phyloP scores from a whole-genome alignment of 139 green algal genomes.

The Ostreobium quekettii region DNA sequence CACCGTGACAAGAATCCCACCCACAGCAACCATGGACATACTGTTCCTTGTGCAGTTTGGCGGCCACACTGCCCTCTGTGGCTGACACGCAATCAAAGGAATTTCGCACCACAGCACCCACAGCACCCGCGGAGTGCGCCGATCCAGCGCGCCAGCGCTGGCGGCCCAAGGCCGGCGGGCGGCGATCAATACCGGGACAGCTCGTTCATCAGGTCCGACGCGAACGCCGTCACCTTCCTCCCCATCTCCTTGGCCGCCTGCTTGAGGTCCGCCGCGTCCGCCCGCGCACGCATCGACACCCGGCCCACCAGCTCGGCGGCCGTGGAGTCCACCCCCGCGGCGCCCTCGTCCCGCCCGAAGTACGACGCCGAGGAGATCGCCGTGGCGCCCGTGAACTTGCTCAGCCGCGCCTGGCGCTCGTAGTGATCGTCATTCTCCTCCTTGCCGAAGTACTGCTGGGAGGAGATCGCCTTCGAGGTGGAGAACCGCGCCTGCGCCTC shows the following conservation, averaged over 20 bases:
- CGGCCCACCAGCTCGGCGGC: constrained; percentile 4
- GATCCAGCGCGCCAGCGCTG: too few species aligned
- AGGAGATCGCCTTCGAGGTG: constrained; percentile 14
- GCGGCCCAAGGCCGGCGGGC: too few species aligned
- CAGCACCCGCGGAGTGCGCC: too few species aligned
- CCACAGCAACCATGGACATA: too few species aligned
- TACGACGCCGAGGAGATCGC: constrained; percentile 18
- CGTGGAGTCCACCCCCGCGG: not conserved
- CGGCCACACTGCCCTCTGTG: too few species aligned
- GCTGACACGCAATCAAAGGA: too few species aligned
- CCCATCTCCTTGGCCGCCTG: not conserved
- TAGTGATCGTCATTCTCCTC: constrained; percentile 11
- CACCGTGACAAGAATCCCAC: too few species aligned
- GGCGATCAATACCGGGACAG: constrained; percentile 8
- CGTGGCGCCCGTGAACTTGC: constrained; percentile 7
- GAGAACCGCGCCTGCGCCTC: constrained; percentile 1
- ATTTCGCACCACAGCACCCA: too few species aligned
- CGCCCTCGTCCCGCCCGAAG: constrained; percentile 1
- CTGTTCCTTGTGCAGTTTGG: too few species aligned
- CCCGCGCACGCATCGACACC: not conserved
- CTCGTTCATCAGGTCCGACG: constrained; percentile 16
- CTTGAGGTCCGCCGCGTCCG: constrained; percentile 15
- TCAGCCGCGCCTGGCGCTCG: not conserved
- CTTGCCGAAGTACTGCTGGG: constrained; percentile 10
- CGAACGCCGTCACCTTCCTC: constrained; percentile 7